Conservation (phyloP, 148 eudicot genomes). For the Rhododendron kiyosumense region DNA sequence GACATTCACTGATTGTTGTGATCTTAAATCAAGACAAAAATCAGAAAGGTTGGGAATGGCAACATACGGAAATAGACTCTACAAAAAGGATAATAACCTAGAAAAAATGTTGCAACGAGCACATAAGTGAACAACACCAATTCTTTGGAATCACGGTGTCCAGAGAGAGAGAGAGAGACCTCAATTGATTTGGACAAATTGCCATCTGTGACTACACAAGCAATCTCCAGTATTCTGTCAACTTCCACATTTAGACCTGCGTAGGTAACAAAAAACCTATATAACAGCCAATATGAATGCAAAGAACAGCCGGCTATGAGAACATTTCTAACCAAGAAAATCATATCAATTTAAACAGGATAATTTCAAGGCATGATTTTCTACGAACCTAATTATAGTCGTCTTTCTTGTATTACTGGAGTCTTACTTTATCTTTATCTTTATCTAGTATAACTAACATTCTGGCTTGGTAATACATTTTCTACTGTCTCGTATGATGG, state of each 20-base stretch:
- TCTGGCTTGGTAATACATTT: not conserved
- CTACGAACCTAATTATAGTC: not conserved
- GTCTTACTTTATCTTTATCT: not conserved
- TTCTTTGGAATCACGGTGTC: not conserved
- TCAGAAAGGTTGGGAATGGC: not conserved
- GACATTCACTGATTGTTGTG: not conserved
- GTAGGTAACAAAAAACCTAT: not conserved
- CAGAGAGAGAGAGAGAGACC: conserved; percentile 29
- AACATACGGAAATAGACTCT: not conserved
- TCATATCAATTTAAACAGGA: not conserved
- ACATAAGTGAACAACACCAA: not conserved
- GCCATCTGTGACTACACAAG: conserved; percentile 88
- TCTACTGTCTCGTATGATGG: not conserved
- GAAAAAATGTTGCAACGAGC: not conserved
- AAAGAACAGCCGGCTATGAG: not conserved
- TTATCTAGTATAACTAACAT: not conserved
- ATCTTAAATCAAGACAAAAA: not conserved
- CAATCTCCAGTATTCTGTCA: conserved; percentile 90
- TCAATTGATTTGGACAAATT: conserved; percentile 67
- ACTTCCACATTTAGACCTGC: conserved; percentile 79
- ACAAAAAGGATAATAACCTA: not conserved
- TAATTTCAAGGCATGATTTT: not conserved
- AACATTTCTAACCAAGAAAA: not conserved
- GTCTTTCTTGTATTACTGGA: not conserved
- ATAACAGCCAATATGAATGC: not conserved